A percentile compares a stretch with the other conserved stretches of the same genome.
Conservation (phyloP, 1,284 basidiomycete species). For the Sphagnurus paluster region DNA sequence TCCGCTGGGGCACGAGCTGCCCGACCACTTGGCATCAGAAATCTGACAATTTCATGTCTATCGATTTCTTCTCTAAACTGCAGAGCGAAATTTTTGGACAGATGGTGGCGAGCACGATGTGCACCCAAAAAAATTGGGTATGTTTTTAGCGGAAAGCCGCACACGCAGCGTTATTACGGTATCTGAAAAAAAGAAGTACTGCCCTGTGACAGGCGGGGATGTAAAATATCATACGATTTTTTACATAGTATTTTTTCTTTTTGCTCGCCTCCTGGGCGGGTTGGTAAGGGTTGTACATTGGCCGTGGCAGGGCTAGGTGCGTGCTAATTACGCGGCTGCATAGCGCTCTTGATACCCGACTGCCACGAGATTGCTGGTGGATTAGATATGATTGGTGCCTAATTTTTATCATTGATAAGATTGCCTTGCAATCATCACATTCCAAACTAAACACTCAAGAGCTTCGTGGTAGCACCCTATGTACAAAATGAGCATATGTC, state of each 20-base stretch:
- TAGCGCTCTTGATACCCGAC: not conserved
- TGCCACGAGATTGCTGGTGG: not conserved
- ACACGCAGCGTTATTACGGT: not conserved
- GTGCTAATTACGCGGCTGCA: not conserved
- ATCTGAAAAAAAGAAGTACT: not conserved
- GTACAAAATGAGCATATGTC: no score
- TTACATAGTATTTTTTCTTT: not conserved
- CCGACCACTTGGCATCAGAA: not conserved
- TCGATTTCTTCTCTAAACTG: not conserved
- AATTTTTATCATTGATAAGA: not conserved
- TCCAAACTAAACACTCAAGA: no score
- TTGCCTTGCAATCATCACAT: no score
- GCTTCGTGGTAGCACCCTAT: no score
- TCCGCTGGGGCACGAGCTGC: no score
- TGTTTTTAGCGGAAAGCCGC: not conserved
- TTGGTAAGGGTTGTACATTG: no score
- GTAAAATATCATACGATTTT: conserved; percentile 1
- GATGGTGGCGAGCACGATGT: conserved; percentile 5
- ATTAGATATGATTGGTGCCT: conserved; percentile 4
- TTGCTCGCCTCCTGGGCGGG: conserved; percentile 3
- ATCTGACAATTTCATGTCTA: not conserved
- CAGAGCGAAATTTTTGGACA: not conserved
- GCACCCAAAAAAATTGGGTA: not conserved
- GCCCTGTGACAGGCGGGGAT: not conserved
- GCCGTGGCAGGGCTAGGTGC: not conserved